Conservation (phyloP, 768 basidiomycete genomes). For the Auricularia sp. region DNA sequence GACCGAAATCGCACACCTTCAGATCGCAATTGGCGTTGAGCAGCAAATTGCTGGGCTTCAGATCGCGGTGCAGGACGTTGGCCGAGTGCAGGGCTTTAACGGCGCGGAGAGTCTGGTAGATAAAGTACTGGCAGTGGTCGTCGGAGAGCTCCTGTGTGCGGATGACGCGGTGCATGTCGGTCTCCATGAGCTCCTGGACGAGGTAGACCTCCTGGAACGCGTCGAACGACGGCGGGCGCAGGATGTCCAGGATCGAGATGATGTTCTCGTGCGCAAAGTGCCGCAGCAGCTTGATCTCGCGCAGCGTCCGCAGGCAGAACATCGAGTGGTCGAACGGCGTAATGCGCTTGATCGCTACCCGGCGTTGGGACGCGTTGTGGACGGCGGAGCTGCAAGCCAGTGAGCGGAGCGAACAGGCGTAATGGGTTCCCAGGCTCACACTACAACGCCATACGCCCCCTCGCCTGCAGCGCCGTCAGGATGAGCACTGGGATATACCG, state of each 20-base stretch:
- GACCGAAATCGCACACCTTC: slow-evolving; percentile 83
- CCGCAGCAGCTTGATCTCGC: slow-evolving; percentile 86
- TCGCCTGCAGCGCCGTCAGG: slow-evolving; percentile 36
- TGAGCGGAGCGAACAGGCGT: slow-evolving; percentile 3
- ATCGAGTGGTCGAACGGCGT: slow-evolving; percentile 92
- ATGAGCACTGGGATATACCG: neutral
- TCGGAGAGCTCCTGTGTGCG: slow-evolving; percentile 88
- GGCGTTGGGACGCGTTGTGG: slow-evolving; percentile 64
- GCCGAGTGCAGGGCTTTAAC: slow-evolving; percentile 86
- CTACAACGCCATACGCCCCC: slow-evolving; percentile 87
- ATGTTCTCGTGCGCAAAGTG: slow-evolving; percentile 79
- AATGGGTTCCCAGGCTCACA: slow-evolving; percentile 1
- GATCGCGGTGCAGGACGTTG: slow-evolving; percentile 66
- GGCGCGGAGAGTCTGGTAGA: slow-evolving; percentile 85
- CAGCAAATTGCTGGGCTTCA: slow-evolving; percentile 81
- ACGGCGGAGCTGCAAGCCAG: slow-evolving; percentile 38
- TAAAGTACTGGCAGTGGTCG: slow-evolving; percentile 95
- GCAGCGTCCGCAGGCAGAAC: slow-evolving; percentile 80
- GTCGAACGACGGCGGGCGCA: slow-evolving; percentile 65
- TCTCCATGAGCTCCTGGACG: slow-evolving; percentile 87
- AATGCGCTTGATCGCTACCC: slow-evolving; percentile 95
- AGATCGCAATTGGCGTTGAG: slow-evolving; percentile 86
- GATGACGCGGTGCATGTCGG: slow-evolving; percentile 90
- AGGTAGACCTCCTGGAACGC: slow-evolving; percentile 78
- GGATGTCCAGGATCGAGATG: slow-evolving; percentile 80